Conservation (phyloP, 75 land plant species). For the Selaginella tamariscina region DNA sequence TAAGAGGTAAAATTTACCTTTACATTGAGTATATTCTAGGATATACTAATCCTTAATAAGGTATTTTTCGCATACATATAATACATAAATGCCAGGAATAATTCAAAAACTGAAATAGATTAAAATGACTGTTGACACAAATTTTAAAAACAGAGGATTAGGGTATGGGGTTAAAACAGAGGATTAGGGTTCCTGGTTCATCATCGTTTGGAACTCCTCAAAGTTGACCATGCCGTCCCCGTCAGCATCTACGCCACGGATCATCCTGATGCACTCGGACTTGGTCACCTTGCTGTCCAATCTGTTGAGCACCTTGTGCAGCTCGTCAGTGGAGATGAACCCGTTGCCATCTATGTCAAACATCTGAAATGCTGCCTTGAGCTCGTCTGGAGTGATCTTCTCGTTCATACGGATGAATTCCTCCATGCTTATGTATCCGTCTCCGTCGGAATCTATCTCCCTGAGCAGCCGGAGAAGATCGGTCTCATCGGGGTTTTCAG, state of each 20-base stretch:
- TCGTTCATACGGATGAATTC: not conserved
- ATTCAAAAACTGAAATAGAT: too few relatives aligned
- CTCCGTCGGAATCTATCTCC: not conserved
- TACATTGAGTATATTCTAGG: too few relatives aligned
- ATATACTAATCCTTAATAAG: too few relatives aligned
- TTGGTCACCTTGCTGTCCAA: constrained; percentile 37
- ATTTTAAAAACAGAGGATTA: too few relatives aligned
- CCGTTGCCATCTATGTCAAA: constrained; percentile 64
- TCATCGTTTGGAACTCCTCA: constrained; percentile 69
- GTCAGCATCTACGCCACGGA: constrained; percentile 46
- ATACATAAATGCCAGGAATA: too few relatives aligned
- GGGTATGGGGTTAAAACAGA: too few relatives aligned
- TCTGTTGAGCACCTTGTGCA: constrained; percentile 41
- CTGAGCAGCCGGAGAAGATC: constrained; percentile 1
- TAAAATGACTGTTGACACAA: too few relatives aligned
- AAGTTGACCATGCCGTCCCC: constrained; percentile 62
- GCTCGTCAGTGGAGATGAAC: constrained; percentile 54
- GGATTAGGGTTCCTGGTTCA: too few relatives aligned
- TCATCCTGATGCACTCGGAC: constrained; percentile 53
- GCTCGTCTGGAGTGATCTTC: not conserved
- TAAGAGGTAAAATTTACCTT: too few relatives aligned
- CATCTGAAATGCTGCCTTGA: constrained; percentile 47
- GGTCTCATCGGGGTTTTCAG: not conserved
- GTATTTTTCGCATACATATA: too few relatives aligned
- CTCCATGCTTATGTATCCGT: not conserved